A percentile compares a stretch with the other conserved stretches of the same genome.
phyloP scores from a whole-genome alignment of 345 rosid genomes.

The Triadica sebifera region DNA sequence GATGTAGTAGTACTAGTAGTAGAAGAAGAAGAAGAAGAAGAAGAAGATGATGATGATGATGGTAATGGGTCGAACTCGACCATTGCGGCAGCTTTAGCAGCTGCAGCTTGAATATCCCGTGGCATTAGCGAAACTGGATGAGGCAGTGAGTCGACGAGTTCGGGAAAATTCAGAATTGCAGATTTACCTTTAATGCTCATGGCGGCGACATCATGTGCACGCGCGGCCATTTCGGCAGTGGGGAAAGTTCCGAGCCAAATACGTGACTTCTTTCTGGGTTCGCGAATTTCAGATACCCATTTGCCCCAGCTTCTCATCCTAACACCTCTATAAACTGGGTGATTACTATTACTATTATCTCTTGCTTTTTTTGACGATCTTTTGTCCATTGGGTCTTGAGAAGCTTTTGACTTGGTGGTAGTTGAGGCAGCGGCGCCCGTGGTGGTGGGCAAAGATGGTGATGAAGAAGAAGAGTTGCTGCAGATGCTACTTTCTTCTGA shows the following conservation, averaged over 20 bases:
- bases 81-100: constrained; percentile 32
- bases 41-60: not conserved
- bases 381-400: too few species aligned
- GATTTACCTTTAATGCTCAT: constrained; percentile 26
- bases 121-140: constrained; percentile 27
- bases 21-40: not conserved
- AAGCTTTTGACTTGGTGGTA: not conserved
- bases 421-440: not conserved
- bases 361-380: not conserved
- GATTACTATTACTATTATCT: constrained; percentile 5
- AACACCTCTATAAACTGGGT: constrained; percentile 25
- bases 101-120: constrained; percentile 28
- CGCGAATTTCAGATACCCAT: constrained; percentile 33
- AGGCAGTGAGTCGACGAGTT: constrained; percentile 19
- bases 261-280: constrained; percentile 30
- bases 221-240: constrained; percentile 33
- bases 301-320: constrained; percentile 32
- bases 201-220: constrained; percentile 32
- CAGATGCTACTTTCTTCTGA: constrained; percentile 4
- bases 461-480: not conserved
- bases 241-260: constrained; percentile 36
- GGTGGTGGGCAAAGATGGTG: too few species aligned
- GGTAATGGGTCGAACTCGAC: constrained; percentile 7
- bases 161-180: constrained; percentile 26
- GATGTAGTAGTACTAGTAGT: too few species aligned